phyloP scores from a whole-genome alignment of 140 eudicot species.

The Senecio squalidus region DNA sequence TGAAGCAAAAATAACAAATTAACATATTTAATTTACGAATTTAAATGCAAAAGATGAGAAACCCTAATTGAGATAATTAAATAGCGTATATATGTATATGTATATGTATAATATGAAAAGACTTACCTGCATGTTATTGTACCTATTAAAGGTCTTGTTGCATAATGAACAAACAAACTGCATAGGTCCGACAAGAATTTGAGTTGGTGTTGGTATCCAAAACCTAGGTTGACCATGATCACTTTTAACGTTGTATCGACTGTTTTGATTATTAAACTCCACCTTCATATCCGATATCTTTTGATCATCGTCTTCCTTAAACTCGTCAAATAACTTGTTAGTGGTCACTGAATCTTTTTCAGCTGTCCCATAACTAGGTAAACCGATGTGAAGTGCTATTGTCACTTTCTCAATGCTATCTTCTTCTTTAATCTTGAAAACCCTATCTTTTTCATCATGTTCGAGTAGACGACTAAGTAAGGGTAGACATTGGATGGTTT shows the following conservation, averaged over 20 bases:
- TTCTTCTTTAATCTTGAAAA: slow-evolving; percentile 33
- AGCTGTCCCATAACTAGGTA: slow-evolving; percentile 40
- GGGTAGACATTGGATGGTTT: slow-evolving; percentile 62
- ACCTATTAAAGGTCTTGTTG: slow-evolving; percentile 87
- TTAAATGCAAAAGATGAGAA: neutral
- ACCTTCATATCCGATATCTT: slow-evolving; percentile 26
- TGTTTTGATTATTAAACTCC: slow-evolving; percentile 10
- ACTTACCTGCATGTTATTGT: slow-evolving; percentile 94
- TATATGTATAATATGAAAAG: neutral
- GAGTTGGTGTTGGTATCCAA: slow-evolving; percentile 96
- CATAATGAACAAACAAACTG: slow-evolving; percentile 83
- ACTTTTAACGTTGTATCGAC: neutral
- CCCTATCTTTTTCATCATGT: slow-evolving; percentile 34
- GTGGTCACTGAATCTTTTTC: slow-evolving; percentile 14
- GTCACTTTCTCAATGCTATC: slow-evolving; percentile 41
- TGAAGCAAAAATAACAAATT: neutral
- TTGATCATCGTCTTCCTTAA: slow-evolving; percentile 34
- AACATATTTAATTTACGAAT: neutral
- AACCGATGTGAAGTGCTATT: slow-evolving; percentile 69
- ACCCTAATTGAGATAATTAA: slow-evolving; percentile 11
- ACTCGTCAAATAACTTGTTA: slow-evolving; percentile 20
- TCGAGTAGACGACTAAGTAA: slow-evolving; percentile 48
- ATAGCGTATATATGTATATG: neutral
- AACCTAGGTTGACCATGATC: slow-evolving; percentile 42
- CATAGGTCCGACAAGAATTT: slow-evolving; percentile 94